Evolutionary conservation across 108 stramenopile genomes (phyloP).

Genomic region (Conticribra guillardii): DNA sequence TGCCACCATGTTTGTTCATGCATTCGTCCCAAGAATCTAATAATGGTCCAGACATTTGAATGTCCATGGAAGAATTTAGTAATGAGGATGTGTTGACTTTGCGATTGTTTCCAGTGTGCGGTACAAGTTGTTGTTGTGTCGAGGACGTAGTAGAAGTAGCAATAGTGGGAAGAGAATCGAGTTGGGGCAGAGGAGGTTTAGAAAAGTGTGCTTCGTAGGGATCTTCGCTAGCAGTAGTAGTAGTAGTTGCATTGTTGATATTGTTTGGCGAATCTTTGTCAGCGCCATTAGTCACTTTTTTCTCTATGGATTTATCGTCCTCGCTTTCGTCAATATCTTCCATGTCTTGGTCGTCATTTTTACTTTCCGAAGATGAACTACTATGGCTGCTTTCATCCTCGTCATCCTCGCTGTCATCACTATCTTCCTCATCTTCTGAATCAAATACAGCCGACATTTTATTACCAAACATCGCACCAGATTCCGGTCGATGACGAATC

Average conservation of each 20-base stretch:
- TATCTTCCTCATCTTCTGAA: slow-evolving; percentile 24
- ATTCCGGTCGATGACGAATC: slow-evolving; percentile 13
- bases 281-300: no score
- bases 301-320: no score
- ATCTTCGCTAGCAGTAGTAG: slow-evolving; percentile 22
- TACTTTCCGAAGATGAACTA: slow-evolving; percentile 24
- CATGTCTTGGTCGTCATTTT: slow-evolving; percentile 16
- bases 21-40: slow-evolving; percentile 22
- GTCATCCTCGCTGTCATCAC: slow-evolving; percentile 13
- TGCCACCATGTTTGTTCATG: not conserved
- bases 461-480: not conserved
- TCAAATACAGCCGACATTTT: slow-evolving; percentile 10
- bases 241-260: no score
- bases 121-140: slow-evolving; percentile 8
- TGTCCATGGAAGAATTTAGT: slow-evolving; percentile 27
- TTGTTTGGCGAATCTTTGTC: no score
- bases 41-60: slow-evolving; percentile 36
- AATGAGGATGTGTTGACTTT: slow-evolving; percentile 11
- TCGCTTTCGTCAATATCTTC: slow-evolving; percentile 10
- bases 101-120: slow-evolving; percentile 11
- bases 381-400: slow-evolving; percentile 35
- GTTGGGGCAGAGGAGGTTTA: slow-evolving; percentile 24
- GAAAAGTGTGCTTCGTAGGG: slow-evolving; percentile 54
- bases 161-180: slow-evolving; percentile 8
- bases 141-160: not conserved